Conservation (phyloP, 768 basidiomycete genomes). For the Kwoniella sp. region DNA sequence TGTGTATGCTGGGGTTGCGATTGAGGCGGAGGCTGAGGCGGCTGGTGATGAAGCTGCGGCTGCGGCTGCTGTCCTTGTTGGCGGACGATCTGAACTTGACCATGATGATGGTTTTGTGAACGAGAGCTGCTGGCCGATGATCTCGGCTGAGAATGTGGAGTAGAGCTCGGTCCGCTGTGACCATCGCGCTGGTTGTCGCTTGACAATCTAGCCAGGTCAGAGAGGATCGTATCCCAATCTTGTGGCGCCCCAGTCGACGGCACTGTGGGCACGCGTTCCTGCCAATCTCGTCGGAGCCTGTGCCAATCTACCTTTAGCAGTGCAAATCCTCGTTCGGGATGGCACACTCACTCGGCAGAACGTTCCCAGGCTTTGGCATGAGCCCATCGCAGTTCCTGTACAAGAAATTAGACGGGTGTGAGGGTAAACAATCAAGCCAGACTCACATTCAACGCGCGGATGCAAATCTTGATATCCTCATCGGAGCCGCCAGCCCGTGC, state of each 20-base stretch:
- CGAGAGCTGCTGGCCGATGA: conserved; percentile 4
- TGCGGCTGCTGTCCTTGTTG: neutral
- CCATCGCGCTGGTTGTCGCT: neutral
- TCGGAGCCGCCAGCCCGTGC: conserved; percentile 58
- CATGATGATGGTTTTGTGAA: conserved; percentile 14
- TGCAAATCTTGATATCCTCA: conserved; percentile 59
- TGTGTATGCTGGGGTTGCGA: neutral
- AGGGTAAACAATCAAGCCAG: neutral
- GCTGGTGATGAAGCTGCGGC: neutral
- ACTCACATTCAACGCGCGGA: conserved; percentile 62
- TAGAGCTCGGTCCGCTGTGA: neutral
- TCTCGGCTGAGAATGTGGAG: conserved; percentile 11
- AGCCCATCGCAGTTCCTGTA: conserved; percentile 66
- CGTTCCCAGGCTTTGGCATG: conserved; percentile 65
- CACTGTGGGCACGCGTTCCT: neutral
- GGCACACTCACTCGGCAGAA: conserved; percentile 34
- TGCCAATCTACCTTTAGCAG: neutral
- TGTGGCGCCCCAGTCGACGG: conserved; percentile 1
- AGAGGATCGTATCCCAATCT: conserved; percentile 16
- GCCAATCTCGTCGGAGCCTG: conserved; percentile 34
- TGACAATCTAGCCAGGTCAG: conserved; percentile 6
- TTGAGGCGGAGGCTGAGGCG: neutral
- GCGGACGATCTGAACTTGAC: neutral
- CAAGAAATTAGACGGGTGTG: neutral
- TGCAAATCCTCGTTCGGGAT: neutral